Percentiles rank a stretch among this genome's conserved stretches.
These are phyloP conservation scores for Ceratobasidium sp. DNA, from an alignment of 1,284 basidiomycete species.

Conservation along the genomic window DNA sequence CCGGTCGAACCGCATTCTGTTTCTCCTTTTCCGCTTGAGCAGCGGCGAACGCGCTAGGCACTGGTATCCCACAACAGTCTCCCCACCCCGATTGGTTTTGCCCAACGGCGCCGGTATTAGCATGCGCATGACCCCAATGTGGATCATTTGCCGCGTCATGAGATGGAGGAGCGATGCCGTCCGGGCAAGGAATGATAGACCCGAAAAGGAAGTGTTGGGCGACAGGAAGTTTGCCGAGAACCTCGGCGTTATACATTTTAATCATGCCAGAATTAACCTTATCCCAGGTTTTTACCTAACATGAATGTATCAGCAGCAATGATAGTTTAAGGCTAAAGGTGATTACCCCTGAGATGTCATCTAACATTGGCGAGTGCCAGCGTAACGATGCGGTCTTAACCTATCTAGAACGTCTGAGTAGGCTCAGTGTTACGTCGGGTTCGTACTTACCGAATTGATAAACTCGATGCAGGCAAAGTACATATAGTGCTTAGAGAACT, in stretches of 20 bases:
- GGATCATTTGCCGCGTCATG: conserved; percentile 60
- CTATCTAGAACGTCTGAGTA: conserved; percentile 60
- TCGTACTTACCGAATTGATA: conserved; percentile 84
- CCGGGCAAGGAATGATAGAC: conserved; percentile 72
- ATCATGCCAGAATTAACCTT: conserved; percentile 98
- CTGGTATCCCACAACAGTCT: conserved; percentile 95
- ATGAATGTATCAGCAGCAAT: neutral
- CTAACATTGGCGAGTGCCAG: conserved; percentile 99
- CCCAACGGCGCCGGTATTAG: conserved; percentile 67
- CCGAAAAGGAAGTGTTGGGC: conserved; percentile 98
- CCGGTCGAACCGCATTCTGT: conserved; percentile 56
- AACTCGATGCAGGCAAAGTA: conserved; percentile 97
- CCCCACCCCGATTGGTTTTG: conserved; percentile 77
- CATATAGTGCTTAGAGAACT: conserved; percentile 94
- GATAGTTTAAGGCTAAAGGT: neutral
- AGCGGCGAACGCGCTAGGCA: conserved; percentile 87
- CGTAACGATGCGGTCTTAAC: conserved; percentile 95
- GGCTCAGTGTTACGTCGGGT: conserved; percentile 4
- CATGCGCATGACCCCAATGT: conserved; percentile 71
- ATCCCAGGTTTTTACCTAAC: conserved; percentile 92
- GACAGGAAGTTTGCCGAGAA: conserved; percentile 94
- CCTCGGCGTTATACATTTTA: conserved; percentile 98
- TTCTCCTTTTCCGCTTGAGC: conserved; percentile 66
- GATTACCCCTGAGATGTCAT: conserved; percentile 93
- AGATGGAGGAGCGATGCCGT: conserved; percentile 67